These are phyloP conservation scores for Arabis alpina DNA, from an alignment of 345 rosid genomes.

Conservation along the genomic window DNA sequence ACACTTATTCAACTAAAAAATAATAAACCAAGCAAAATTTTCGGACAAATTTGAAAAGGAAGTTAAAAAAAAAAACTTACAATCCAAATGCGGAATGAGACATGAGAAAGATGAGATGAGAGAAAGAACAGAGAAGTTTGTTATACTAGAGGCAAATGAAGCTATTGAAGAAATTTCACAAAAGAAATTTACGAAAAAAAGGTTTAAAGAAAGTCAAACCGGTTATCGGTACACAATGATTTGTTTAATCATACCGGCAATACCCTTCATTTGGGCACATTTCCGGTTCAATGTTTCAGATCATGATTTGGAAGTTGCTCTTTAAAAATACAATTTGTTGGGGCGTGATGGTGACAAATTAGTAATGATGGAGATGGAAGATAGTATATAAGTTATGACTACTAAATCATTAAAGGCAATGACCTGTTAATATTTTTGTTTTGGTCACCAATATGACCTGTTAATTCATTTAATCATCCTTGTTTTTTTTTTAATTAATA, in stretches of 20 bases:
- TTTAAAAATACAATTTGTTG: constrained; percentile 28
- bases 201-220: constrained; percentile 31
- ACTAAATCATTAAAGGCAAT: constrained; percentile 24
- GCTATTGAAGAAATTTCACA: constrained; percentile 23
- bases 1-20: neutral
- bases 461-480: neutral
- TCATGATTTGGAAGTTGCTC: constrained; percentile 17
- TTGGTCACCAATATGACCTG: constrained; percentile 23
- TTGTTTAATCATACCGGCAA: constrained; percentile 18
- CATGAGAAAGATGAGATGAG: constrained; percentile 12
- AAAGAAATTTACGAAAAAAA: neutral
- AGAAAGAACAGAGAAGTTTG: constrained; percentile 13
- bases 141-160: constrained; percentile 10
- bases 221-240: constrained; percentile 14
- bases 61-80: constrained; percentile 14
- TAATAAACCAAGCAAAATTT: constrained; percentile 7
- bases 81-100: constrained; percentile 14
- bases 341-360: constrained; percentile 40
- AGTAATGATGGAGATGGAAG: constrained; percentile 26
- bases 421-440: constrained; percentile 28
- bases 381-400: constrained; percentile 11
- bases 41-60: neutral
- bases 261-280: neutral
- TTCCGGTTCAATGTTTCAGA: constrained; percentile 22
- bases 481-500: neutral